These are phyloP conservation scores for Candida vartiovaarae DNA, from an alignment of 805 yeast species.

Conservation along the genomic window DNA sequence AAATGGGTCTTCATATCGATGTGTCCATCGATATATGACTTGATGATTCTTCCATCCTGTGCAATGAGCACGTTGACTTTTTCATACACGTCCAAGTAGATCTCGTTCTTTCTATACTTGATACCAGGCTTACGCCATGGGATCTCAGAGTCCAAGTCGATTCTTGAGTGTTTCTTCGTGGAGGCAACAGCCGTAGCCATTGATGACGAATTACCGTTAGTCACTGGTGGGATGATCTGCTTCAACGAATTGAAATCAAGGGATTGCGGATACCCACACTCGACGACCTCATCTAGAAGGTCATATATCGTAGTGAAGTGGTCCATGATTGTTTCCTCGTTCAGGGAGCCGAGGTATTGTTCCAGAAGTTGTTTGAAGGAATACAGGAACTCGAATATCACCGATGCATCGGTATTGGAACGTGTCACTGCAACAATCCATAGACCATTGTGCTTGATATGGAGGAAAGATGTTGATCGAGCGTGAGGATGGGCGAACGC, in stretches of 20 bases:
- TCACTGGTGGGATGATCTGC: constrained; percentile 26
- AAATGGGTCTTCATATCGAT: constrained; percentile 65
- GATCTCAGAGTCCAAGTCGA: constrained; percentile 4
- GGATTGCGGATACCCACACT: constrained; percentile 70
- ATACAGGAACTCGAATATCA: constrained; percentile 72
- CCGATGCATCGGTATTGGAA: constrained; percentile 78
- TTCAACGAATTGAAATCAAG: constrained; percentile 43
- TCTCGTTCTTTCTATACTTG: constrained; percentile 76
- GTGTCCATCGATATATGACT: constrained; percentile 71
- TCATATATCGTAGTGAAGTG: constrained; percentile 71
- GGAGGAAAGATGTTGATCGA: constrained; percentile 87
- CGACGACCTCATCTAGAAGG: constrained; percentile 66
- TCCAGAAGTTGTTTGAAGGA: constrained; percentile 49
- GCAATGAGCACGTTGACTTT: constrained; percentile 64
- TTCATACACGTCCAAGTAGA: constrained; percentile 70
- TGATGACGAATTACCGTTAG: constrained; percentile 5
- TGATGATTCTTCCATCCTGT: constrained; percentile 53
- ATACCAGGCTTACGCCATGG: constrained; percentile 71
- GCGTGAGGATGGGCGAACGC: constrained; percentile 69
- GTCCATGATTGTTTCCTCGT: constrained; percentile 48
- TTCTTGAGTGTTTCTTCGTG: not conserved
- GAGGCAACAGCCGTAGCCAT: not conserved
- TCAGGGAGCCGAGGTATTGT: constrained; percentile 27
- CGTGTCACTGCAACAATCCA: constrained; percentile 90
- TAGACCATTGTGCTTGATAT: constrained; percentile 51